These are phyloP conservation scores for Populus tremula DNA, from an alignment of 345 rosid genomes.

Conservation along the genomic window DNA sequence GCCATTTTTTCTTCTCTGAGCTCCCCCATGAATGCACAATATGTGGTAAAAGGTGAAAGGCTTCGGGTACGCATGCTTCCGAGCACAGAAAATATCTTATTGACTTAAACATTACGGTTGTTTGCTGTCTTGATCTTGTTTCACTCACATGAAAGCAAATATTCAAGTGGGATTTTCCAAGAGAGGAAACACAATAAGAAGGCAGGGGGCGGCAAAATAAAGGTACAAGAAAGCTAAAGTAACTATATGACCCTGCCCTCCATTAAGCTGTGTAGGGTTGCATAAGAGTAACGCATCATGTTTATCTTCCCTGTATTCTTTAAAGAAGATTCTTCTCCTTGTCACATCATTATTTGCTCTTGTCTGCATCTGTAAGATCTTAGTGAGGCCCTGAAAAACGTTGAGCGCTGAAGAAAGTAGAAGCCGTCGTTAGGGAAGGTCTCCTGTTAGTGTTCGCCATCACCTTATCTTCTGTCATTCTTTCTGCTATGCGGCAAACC, in stretches of 20 bases:
- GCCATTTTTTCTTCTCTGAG: not conserved
- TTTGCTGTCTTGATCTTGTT: not conserved
- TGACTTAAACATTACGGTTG: constrained; percentile 3
- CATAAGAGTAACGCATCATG: constrained; percentile 7
- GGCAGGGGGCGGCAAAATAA: constrained; percentile 6
- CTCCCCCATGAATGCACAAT: constrained; percentile 1
- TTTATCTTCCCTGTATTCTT: constrained; percentile 13
- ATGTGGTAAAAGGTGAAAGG: constrained; percentile 9
- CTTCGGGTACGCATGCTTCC: constrained; percentile 20
- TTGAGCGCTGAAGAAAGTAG: not conserved
- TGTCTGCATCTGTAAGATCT: constrained; percentile 35
- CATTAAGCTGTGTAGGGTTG: constrained; percentile 16
- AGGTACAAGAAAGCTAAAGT: not conserved
- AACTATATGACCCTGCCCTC: constrained; percentile 22
- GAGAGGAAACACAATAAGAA: constrained; percentile 14
- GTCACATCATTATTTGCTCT: constrained; percentile 33
- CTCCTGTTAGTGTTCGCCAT: constrained; percentile 26
- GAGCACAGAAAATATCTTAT: not conserved
- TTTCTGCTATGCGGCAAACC: constrained; percentile 20
- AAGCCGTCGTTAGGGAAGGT: constrained; percentile 11
- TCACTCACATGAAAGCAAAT: constrained; percentile 14
- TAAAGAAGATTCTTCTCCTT: constrained; percentile 48
- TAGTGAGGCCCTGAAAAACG: constrained; percentile 1
- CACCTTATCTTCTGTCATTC: constrained; percentile 16
- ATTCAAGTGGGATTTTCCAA: constrained; percentile 11